phyloP scores from a whole-genome alignment of 2,329 filamentous ascomycete genomes.

The Thermomyces lanuginosus region DNA sequence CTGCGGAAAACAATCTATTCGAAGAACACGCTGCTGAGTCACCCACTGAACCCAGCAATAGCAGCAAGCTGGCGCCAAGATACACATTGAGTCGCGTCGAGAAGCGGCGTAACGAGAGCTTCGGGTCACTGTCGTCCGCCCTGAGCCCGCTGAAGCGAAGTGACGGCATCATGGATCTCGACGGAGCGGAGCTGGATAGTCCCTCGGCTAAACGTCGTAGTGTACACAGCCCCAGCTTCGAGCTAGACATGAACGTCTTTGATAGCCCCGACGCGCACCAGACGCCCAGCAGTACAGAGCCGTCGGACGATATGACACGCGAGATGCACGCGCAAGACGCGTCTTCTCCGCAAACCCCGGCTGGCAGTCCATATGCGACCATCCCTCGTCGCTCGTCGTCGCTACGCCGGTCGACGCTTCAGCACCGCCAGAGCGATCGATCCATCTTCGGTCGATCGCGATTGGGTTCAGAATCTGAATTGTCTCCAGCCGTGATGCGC shows the following conservation, averaged over 20 bases:
- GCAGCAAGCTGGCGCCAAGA: conserved; percentile 18
- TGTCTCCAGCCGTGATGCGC: conserved; percentile 42
- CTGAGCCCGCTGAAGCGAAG: conserved; percentile 82
- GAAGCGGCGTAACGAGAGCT: conserved; percentile 32
- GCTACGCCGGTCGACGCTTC: conserved; percentile 69
- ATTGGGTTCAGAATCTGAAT: conserved; percentile 30
- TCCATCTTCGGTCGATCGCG: conserved; percentile 34
- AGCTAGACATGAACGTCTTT: conserved; percentile 58
- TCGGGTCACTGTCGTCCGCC: conserved; percentile 38
- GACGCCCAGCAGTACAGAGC: conserved; percentile 10
- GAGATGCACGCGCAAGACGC: conserved; percentile 14
- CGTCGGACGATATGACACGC: conserved; percentile 14
- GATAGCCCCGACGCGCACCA: conserved; percentile 31
- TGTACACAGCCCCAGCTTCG: conserved; percentile 55
- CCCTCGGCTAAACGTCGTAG: conserved; percentile 85
- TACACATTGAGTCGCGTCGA: conserved; percentile 31
- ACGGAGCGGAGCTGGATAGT: conserved; percentile 60
- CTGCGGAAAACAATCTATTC: conserved; percentile 31
- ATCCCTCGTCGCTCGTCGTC: conserved; percentile 58
- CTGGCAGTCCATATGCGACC: conserved; percentile 34
- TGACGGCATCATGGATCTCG: conserved; percentile 76
- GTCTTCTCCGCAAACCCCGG: conserved; percentile 21
- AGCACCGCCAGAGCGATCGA: conserved; percentile 61
- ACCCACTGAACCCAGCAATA: conserved; percentile 28
- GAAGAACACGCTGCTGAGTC: conserved; percentile 1